These are phyloP conservation scores for Colletotrichum viniferum DNA, from an alignment of 2,329 filamentous ascomycete species.

Conservation along the genomic window DNA sequence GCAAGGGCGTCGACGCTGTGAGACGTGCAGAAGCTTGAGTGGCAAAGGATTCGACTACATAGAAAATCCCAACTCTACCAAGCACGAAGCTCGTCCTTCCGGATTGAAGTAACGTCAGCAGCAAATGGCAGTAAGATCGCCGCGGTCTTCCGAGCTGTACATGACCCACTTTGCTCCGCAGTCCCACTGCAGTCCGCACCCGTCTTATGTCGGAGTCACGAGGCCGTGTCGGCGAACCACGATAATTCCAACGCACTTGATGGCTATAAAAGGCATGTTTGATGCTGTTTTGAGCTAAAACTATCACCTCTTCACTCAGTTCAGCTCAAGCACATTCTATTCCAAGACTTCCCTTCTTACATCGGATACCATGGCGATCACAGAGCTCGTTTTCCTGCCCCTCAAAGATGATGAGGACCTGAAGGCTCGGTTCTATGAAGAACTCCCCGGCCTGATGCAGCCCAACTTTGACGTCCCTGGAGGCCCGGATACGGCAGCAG, in stretches of 20 bases:
- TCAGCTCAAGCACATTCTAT: not conserved
- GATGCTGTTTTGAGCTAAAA: not conserved
- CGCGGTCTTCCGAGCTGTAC: not conserved
- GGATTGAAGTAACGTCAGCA: not conserved
- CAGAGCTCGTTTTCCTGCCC: not conserved
- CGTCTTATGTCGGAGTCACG: not conserved
- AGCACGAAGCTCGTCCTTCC: not conserved
- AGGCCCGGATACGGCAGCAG: not conserved
- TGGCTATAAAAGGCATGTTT: not conserved
- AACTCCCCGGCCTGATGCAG: not conserved
- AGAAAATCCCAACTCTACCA: not conserved
- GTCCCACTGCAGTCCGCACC: not conserved
- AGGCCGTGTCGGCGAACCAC: not conserved
- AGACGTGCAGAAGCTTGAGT: not conserved
- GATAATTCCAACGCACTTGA: not conserved
- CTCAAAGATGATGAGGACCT: not conserved
- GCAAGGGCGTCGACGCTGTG: not conserved
- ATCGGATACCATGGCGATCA: not conserved
- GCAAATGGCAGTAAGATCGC: not conserved
- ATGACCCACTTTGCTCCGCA: not conserved
- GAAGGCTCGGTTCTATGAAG: not conserved
- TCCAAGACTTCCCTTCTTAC: too few species aligned
- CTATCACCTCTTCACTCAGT: not conserved
- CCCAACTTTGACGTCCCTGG: not conserved
- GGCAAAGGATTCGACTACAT: not conserved